Conservation (phyloP, 768 basidiomycete genomes). For the Kwoniella dejecticola region DNA sequence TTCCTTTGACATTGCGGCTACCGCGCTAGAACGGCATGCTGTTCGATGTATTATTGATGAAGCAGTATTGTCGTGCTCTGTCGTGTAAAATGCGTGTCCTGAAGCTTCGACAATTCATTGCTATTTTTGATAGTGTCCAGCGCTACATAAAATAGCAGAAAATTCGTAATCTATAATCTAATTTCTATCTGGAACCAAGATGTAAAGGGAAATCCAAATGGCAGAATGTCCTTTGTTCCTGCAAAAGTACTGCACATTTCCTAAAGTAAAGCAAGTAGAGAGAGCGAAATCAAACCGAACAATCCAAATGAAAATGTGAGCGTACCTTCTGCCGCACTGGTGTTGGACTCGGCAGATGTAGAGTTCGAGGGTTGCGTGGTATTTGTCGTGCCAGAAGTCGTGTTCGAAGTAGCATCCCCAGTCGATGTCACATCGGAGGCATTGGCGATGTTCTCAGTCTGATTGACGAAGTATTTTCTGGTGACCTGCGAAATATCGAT, state of each 20-base stretch:
- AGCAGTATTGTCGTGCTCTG: too few relatives aligned
- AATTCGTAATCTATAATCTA: neutral
- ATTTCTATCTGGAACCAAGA: neutral
- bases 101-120: neutral
- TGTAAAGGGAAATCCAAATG: too few relatives aligned
- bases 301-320: neutral
- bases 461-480: conserved; percentile 14
- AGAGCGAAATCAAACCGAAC: neutral
- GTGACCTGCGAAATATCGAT: conserved; percentile 27
- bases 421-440: conserved; percentile 2
- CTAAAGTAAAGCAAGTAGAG: neutral
- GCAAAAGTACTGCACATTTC: neutral
- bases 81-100: too few relatives aligned
- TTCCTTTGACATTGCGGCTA: too few relatives aligned
- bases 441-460: neutral
- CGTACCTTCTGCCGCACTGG: neutral
- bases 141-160: too few relatives aligned
- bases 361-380: neutral
- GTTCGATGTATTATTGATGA: too few relatives aligned
- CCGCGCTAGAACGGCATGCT: too few relatives aligned
- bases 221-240: too few relatives aligned
- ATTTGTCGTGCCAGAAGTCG: neutral
- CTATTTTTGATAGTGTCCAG: conserved; percentile 7
- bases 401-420: neutral
- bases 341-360: neutral